Conservation (phyloP, 805 yeast species). For the Pichia cabralensis region DNA sequence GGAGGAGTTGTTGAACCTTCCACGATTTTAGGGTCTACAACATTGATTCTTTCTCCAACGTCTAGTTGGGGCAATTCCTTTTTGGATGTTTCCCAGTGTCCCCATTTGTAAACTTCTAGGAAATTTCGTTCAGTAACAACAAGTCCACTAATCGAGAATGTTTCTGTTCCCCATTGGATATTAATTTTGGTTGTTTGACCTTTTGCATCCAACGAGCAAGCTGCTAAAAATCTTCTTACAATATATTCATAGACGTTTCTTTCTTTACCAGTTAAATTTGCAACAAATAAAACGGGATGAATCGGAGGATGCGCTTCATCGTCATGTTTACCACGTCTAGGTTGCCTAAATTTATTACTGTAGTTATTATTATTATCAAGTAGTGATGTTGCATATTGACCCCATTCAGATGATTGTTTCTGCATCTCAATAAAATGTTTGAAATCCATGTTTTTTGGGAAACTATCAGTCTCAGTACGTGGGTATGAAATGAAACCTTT, state of each 20-base stretch:
- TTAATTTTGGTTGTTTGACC: slow-evolving; percentile 59
- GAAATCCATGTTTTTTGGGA: slow-evolving; percentile 70
- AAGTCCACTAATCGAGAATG: slow-evolving; percentile 64
- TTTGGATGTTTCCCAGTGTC: slow-evolving; percentile 63
- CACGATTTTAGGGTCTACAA: slow-evolving; percentile 48
- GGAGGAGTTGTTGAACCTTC: slow-evolving; percentile 82
- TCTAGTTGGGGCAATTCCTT: slow-evolving; percentile 51
- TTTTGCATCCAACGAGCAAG: slow-evolving; percentile 84
- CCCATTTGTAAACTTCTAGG: slow-evolving; percentile 70
- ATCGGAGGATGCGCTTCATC: slow-evolving; percentile 99
- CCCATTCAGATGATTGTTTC: slow-evolving; percentile 50
- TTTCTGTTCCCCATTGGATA: slow-evolving; percentile 71
- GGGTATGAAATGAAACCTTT: slow-evolving; percentile 89
- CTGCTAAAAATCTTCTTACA: slow-evolving; percentile 77
- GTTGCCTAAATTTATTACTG: slow-evolving; percentile 47
- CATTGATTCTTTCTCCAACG: slow-evolving; percentile 45
- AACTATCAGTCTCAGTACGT: slow-evolving; percentile 91
- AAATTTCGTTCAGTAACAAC: slow-evolving; percentile 66
- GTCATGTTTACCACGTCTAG: slow-evolving; percentile 74
- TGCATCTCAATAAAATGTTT: slow-evolving; percentile 53
- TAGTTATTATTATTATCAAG: slow-evolving; percentile 24
- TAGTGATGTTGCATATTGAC: slow-evolving; percentile 47
- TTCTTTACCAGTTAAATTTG: slow-evolving; percentile 34
- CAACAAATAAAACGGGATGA: slow-evolving; percentile 47
- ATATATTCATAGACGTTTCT: slow-evolving; percentile 78